Conservation (phyloP, 495 filamentous ascomycete genomes). For the Cenococcum geophilum region DNA sequence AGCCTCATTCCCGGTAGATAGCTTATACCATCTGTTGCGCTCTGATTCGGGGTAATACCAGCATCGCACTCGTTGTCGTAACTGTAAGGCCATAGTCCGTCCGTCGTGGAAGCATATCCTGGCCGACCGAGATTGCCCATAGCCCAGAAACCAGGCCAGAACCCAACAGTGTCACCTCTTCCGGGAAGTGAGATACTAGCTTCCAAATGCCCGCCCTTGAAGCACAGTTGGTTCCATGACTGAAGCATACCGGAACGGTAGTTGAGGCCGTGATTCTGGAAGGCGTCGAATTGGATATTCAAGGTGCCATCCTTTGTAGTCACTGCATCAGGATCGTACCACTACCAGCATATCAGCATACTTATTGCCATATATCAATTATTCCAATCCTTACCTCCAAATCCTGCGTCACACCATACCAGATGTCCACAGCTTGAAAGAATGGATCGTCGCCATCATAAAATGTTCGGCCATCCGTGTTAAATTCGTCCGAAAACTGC, state of each 20-base stretch:
- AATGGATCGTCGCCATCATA: conserved; percentile 70
- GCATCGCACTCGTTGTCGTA: conserved; percentile 67
- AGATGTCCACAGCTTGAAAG: conserved; percentile 65
- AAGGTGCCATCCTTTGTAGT: conserved; percentile 62
- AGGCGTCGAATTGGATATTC: conserved; percentile 61
- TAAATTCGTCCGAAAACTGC: conserved; percentile 77
- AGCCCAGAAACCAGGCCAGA: conserved; percentile 80
- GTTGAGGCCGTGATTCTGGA: conserved; percentile 60
- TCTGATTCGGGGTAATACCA: conserved; percentile 75
- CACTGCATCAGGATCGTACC: conserved; percentile 76
- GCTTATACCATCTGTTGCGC: conserved; percentile 59
- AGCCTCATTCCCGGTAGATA: conserved; percentile 68
- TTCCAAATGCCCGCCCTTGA: conserved; percentile 70
- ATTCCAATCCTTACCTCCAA: conserved; percentile 49
- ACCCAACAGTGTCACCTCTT: conserved; percentile 58
- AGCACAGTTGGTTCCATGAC: conserved; percentile 75
- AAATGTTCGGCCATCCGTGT: conserved; percentile 62
- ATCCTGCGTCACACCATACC: conserved; percentile 75
- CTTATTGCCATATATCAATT: neutral
- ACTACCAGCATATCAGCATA: conserved; percentile 38
- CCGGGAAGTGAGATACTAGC: conserved; percentile 72
- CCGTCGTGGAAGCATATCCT: conserved; percentile 62
- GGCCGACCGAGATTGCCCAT: conserved; percentile 70
- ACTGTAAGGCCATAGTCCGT: conserved; percentile 76
- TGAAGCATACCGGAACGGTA: conserved; percentile 79